phyloP scores from a whole-genome alignment of 1,139 yeast genomes.

The Sugiyamaella grinbergsii region DNA sequence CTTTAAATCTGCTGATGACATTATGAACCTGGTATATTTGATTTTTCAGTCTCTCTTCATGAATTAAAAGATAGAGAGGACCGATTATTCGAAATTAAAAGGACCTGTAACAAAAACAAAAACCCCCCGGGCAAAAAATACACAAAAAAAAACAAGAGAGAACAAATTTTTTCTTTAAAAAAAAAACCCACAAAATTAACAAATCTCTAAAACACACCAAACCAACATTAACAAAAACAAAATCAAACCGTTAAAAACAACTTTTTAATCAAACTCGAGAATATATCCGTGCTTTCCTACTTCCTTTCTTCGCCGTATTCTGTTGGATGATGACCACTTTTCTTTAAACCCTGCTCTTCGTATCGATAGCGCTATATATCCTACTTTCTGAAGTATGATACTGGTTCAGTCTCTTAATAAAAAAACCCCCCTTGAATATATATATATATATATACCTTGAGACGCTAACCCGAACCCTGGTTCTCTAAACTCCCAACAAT shows the following conservation, averaged over 20 bases:
- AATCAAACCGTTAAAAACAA: neutral
- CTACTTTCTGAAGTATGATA: too few relatives aligned
- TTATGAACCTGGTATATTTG: slow-evolving; percentile 4
- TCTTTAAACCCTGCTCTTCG: too few relatives aligned
- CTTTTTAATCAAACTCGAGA: too few relatives aligned
- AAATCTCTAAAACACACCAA: neutral
- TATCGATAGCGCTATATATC: too few relatives aligned
- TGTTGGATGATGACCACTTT: too few relatives aligned
- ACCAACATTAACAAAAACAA: neutral
- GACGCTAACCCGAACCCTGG: slow-evolving; percentile 19
- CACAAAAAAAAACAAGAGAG: neutral
- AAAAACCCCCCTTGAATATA: too few relatives aligned
- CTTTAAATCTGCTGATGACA: slow-evolving; percentile 21
- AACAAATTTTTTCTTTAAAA: neutral
- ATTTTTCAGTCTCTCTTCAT: neutral
- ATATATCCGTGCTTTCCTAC: too few relatives aligned
- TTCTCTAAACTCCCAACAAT: slow-evolving; percentile 17
- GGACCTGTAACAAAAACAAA: neutral
- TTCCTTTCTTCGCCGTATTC: too few relatives aligned
- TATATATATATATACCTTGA: too few relatives aligned
- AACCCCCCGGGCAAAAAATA: neutral
- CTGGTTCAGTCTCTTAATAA: slow-evolving; percentile 1
- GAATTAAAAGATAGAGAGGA: slow-evolving; percentile 1
- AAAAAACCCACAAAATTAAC: neutral
- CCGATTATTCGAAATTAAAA: neutral